Evolutionary conservation across 371 early-diverging fungal species (phyloP).

Genomic region (Syncephalastrum monosporum): DNA sequence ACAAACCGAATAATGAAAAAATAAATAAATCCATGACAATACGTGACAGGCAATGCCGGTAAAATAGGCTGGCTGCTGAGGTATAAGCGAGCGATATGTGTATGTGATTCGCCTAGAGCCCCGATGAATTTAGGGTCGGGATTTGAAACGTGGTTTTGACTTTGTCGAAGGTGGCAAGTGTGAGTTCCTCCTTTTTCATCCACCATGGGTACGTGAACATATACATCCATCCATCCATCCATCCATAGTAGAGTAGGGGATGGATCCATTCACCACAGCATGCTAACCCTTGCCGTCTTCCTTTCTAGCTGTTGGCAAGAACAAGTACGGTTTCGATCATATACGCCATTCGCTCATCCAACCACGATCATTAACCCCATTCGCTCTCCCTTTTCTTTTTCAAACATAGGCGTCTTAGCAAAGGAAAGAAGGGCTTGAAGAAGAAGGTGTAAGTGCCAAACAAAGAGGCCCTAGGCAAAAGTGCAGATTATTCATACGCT

Average conservation of each 20-base stretch:
- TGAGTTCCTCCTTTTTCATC: too few species aligned
- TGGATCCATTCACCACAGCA: too few species aligned
- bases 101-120: too few species aligned
- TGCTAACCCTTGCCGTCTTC: conserved; percentile 15
- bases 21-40: too few species aligned
- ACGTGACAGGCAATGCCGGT: too few species aligned
- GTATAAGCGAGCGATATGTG: too few species aligned
- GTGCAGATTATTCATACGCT: neutral
- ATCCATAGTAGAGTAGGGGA: conserved; percentile 3
- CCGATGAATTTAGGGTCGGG: too few species aligned
- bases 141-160: too few species aligned
- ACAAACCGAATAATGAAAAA: too few species aligned
- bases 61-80: too few species aligned
- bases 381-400: neutral
- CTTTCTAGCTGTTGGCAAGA: conserved; percentile 87
- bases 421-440: conserved; percentile 97
- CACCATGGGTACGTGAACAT: conserved; percentile 33
- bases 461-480: neutral
- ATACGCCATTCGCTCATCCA: neutral
- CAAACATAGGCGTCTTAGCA: conserved; percentile 72
- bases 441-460: conserved; percentile 87
- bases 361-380: too few species aligned
- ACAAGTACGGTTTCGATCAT: conserved; percentile 71
- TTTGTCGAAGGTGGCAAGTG: too few species aligned
- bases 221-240: conserved; percentile 28